A percentile compares a stretch with the other conserved stretches of the same genome.
Conservation (phyloP, 2,329 filamentous ascomycete species). For the Samsoniella hepiali region DNA sequence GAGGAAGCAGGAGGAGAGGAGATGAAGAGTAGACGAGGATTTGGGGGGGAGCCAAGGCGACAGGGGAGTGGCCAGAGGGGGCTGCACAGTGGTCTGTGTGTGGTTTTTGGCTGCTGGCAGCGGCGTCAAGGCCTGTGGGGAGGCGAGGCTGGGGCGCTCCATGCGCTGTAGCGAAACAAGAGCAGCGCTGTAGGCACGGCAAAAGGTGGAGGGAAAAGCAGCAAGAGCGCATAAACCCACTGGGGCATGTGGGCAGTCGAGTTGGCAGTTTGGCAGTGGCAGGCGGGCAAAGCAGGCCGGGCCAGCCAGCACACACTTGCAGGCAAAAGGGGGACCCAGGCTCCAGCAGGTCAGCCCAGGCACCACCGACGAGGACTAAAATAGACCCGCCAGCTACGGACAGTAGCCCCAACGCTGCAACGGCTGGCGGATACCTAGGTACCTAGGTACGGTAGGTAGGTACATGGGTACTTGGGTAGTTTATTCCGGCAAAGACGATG, state of each 20-base stretch:
- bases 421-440: too few species aligned
- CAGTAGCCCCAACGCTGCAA: neutral
- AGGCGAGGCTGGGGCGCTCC: too few species aligned
- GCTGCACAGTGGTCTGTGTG: neutral
- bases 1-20: slow-evolving; percentile 30
- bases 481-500: too few species aligned
- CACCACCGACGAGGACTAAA: too few species aligned
- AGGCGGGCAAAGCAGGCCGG: neutral
- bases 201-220: neutral
- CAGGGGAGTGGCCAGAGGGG: too few species aligned
- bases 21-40: slow-evolving; percentile 25
- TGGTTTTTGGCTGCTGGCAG: too few species aligned
- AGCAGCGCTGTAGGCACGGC: too few species aligned
- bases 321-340: too few species aligned
- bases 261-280: neutral
- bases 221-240: neutral
- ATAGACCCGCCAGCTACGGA: neutral
- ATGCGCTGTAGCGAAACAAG: neutral
- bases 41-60: neutral
- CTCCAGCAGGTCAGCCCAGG: neutral
- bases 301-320: neutral
- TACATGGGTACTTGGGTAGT: too few species aligned
- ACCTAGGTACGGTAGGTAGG: too few species aligned
- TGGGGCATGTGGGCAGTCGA: neutral
- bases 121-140: too few species aligned